Evolutionary conservation across 331 rosid genomes (phyloP), one percentile per base, ranked within the genome.

Genomic region (Rhamnella rubrinervis): DNA sequence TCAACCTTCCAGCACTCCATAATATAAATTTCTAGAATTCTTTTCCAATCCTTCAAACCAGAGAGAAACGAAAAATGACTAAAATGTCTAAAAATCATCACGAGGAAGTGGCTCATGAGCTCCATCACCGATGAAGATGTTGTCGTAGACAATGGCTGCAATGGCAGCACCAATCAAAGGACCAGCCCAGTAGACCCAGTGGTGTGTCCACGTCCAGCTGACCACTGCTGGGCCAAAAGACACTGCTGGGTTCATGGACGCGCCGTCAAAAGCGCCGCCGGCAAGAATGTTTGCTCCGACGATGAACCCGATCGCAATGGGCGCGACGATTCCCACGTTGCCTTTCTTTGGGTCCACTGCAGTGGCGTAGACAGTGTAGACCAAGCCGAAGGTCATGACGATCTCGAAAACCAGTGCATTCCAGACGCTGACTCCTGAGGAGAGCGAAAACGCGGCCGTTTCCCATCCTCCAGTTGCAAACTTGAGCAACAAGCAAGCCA

Each of bases 191-290:
- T 91, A 91, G 58, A 91, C 83, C 96, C 97, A 91, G 60, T 91
- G 96, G 78, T 88, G 68, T 11, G 83, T 76, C 97, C 97, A 91
- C 4, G 86, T 59, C 82, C 95, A 59, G 73, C 85, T 84, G 28
- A 91, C 83, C 13, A 91, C 66, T 18, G 97, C 89, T 5, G 96
- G 96, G 5, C 97, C 97, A n/a, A 91, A 91, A 1, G 86, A 74
- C 26, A 88, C 93, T 0, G 93, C 93, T 26, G 97, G 97, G 83
- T 91, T 91, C 96, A 91, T 88, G 25, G 91, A 88, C 59, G 95
- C 95, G 16, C 96, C 97, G 58, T 89, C 96, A 63, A 92, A 92
- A 6, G 88, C 83, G 39, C 96, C 95, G 5, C 97, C 97, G 21
- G 59, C 96, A 61, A 85, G 84, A 21, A 92, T 92, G 79, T 89